phyloP scores from a whole-genome alignment of 2,329 filamentous ascomycete species.

The Volutella citrinella region DNA sequence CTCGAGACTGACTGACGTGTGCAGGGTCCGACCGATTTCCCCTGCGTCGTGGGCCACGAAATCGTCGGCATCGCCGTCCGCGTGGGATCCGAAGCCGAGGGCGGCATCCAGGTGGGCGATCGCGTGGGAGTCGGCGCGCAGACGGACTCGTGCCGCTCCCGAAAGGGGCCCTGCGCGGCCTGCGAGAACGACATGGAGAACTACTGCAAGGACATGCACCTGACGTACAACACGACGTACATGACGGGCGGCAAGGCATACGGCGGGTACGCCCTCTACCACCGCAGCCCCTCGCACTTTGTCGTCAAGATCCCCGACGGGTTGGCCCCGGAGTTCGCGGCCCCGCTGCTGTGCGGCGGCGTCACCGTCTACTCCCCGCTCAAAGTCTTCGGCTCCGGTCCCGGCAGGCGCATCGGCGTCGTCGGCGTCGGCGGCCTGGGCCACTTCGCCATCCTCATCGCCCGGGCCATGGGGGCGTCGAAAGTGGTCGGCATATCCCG shows the following conservation, averaged over 20 bases:
- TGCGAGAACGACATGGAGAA: constrained; percentile 67
- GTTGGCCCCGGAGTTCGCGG: constrained; percentile 37
- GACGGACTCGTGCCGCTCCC: constrained; percentile 62
- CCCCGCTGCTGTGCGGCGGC: constrained; percentile 69
- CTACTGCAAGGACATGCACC: constrained; percentile 59
- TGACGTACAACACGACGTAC: constrained; percentile 58
- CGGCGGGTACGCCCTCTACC: constrained; percentile 46
- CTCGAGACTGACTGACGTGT: constrained; percentile 22
- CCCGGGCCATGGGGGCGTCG: constrained; percentile 62
- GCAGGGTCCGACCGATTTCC: constrained; percentile 27
- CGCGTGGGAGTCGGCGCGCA: constrained; percentile 69
- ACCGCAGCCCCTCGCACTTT: constrained; percentile 40
- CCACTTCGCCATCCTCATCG: constrained; percentile 65
- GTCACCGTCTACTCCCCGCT: constrained; percentile 65
- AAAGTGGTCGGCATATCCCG: constrained; percentile 58
- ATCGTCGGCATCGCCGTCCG: constrained; percentile 58
- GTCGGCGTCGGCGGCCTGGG: constrained; percentile 66
- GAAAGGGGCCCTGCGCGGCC: constrained; percentile 35
- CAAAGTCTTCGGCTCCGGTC: constrained; percentile 58
- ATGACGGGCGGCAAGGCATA: constrained; percentile 24
- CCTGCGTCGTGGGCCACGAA: constrained; percentile 62
- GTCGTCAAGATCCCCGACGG: constrained; percentile 43
- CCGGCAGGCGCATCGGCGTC: constrained; percentile 64
- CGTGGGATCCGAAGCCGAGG: constrained; percentile 46
- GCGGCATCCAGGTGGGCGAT: constrained; percentile 56